Evolutionary conservation across 768 basidiomycete genomes (phyloP), one percentile per base, ranked within the genome.

Genomic region (Lanmaoa pseudosensibilis): DNA sequence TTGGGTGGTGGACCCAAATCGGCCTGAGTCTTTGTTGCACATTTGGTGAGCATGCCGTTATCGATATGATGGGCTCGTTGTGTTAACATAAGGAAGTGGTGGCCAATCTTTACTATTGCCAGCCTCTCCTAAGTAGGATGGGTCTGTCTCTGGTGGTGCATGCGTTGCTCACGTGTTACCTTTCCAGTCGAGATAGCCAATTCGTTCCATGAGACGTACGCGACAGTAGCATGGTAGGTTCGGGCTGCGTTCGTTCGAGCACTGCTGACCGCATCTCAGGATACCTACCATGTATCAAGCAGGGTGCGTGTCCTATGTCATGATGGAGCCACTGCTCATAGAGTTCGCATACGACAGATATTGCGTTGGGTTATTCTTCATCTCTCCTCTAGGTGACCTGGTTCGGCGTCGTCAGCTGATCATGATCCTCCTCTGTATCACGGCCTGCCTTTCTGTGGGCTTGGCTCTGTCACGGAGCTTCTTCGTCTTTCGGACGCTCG

Each of bases 21-120:
- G 67, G 78, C 23, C 81, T 85, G 60, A 80, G 78, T 6, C 54
- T 78, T 11, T 73, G 76, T 10, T 77, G 79, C 41, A 81, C 82
- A 19, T 75, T 81, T 64, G 68, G 77, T 76, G 54, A 64, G 76
- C 30, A 39, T 59, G 49, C 56, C 40, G 41, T 54, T 11, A 44
- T 50, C 3, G 27, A 56, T 30, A 50, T 34, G 53, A 55, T 53
- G 30, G n/a, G 1, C 2, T 5, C 0, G 27, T 44, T 30, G 19
- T n/a, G 10, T 23, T 64, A 18, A 59, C 54, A 8, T 19, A 2
- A 8, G 5, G 15, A 50, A 72, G 72, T 61, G 45, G 83, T 83
- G 30, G 80, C 84, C 27, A 92, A 93, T 67, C 72, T 94, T 47
- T 93, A 92, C 66, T 94, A 92, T 57, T 88, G 85, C 58, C 89